These are phyloP conservation scores for Poa pratensis DNA, from an alignment of 176 grass and related monocot species.

Conservation along the genomic window DNA sequence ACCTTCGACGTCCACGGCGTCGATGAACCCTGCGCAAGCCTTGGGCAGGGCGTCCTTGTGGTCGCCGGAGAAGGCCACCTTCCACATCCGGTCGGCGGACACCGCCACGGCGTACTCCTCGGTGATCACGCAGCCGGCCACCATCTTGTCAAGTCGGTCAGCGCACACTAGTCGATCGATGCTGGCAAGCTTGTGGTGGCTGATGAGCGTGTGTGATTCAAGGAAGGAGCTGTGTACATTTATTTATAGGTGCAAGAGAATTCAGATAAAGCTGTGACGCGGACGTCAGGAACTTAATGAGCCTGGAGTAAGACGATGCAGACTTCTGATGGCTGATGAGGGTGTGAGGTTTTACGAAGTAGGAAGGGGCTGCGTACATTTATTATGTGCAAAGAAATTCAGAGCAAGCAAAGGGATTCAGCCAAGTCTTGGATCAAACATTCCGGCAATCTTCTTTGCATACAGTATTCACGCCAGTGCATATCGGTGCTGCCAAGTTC, in stretches of 20 bases:
- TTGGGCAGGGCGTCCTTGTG: background rate
- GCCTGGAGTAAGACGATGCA: background rate
- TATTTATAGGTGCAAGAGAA: constrained; percentile 22
- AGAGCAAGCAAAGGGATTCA: background rate
- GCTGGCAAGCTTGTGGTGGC: background rate
- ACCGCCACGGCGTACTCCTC: background rate
- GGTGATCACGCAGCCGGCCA: background rate
- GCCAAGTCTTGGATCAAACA: no score
- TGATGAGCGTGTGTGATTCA: background rate
- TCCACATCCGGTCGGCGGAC: background rate
- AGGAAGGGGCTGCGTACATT: background rate
- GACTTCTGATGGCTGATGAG: background rate
- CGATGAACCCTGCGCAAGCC: constrained; percentile 30
- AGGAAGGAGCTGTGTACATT: background rate
- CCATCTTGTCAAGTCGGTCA: background rate
- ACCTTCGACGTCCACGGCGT: constrained; percentile 27
- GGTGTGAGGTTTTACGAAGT: background rate
- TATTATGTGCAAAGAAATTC: background rate
- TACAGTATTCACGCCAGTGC: no score
- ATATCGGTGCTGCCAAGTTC: background rate
- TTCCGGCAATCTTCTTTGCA: no score
- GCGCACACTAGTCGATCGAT: no score
- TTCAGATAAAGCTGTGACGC: background rate
- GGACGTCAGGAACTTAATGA: background rate
- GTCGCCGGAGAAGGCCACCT: background rate